Evolutionary conservation across 2,329 filamentous ascomycete genomes (phyloP), one percentile per base, ranked within the genome.

Genomic region (Stagonosporopsis cucurbitacearum): DNA sequence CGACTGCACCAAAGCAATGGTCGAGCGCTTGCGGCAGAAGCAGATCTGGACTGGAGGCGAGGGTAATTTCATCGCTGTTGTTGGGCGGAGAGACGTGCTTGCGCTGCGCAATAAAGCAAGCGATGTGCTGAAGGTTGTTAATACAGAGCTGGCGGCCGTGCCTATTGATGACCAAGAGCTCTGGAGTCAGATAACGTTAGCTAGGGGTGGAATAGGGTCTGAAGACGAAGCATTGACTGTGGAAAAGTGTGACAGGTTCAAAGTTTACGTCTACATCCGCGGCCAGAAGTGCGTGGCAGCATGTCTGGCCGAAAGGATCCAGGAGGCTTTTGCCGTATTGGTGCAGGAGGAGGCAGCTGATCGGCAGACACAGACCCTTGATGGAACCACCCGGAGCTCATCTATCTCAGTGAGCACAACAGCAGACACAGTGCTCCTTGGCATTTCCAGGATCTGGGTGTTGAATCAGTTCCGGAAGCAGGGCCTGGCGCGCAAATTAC

Each of bases 361-460:
- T 42, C 22, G 66, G 58, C 22, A 55, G 58, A 54, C 67, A 53
- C 33, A 58, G 23, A 40, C 51, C 22, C 36, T 52, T 43, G 56
- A 30, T 26, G 63, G 63, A 32, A 32, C 36, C 20, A 32, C 36
- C 20, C 59, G 67, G 25, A 68, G 67, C 58, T 74, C 73, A 20
- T 72, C 71, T 30, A 69, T 85, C 54, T 80, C 78, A 2, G 74
- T 81, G 32, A 76, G 77, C 47, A 72, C 75, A 23, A 73, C 77
- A 41, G 63, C 75, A 5, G 58, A 79, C 23, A 73, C 78, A 2
- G 84, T 82, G 2, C 76, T 83, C n/a, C 78, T 88, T 50, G 85
- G 86, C 17, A 81, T 89, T 23, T 87, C 86, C 22, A 81, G 87
- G 26, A 86, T 89, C 62, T 89, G 87, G 87, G 86, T 84, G 0